Evolutionary conservation across 805 yeast genomes (phyloP).

Genomic region (Helenozyma baotianmanensis): DNA sequence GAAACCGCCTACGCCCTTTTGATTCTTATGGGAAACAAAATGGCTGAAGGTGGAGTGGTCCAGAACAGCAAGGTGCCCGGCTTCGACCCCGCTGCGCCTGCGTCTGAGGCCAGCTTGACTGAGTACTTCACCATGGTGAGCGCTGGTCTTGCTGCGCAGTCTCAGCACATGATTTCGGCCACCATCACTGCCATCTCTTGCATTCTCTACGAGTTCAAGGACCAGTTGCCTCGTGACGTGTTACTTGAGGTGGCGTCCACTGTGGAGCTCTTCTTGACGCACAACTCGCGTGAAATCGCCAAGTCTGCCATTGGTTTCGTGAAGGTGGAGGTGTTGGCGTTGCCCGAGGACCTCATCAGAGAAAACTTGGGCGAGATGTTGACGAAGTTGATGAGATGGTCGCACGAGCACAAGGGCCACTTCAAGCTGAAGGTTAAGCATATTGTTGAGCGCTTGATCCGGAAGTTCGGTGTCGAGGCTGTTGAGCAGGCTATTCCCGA

Average conservation of each 20-base stretch:
- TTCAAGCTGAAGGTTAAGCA: slow-evolving; percentile 92
- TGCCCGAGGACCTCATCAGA: slow-evolving; percentile 73
- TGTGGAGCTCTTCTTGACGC: slow-evolving; percentile 83
- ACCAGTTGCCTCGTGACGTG: slow-evolving; percentile 52
- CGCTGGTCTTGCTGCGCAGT: slow-evolving; percentile 93
- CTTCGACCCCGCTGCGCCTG: slow-evolving; percentile 58
- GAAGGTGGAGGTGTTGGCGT: slow-evolving; percentile 77
- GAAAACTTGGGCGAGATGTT: slow-evolving; percentile 63
- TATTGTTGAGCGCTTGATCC: slow-evolving; percentile 81
- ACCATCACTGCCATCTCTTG: slow-evolving; percentile 82
- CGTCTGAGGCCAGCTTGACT: slow-evolving; percentile 60
- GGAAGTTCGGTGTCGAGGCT: slow-evolving; percentile 87
- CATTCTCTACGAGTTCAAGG: slow-evolving; percentile 79
- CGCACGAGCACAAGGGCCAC: slow-evolving; percentile 93
- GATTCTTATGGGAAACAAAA: slow-evolving; percentile 73
- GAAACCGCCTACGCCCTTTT: slow-evolving; percentile 71
- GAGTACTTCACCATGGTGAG: slow-evolving; percentile 90
- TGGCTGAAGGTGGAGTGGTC: slow-evolving; percentile 67
- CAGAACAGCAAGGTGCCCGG: slow-evolving; percentile 64
- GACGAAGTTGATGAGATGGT: slow-evolving; percentile 78
- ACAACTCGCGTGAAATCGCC: slow-evolving; percentile 88
- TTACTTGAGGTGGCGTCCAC: slow-evolving; percentile 77
- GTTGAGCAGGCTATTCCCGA: slow-evolving; percentile 84
- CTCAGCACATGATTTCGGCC: slow-evolving; percentile 97
- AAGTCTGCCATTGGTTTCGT: slow-evolving; percentile 92